Percentiles rank a stretch among this genome's conserved stretches.
These are phyloP conservation scores for Plantago major DNA, from an alignment of 257 asterid species.

Conservation along the genomic window DNA sequence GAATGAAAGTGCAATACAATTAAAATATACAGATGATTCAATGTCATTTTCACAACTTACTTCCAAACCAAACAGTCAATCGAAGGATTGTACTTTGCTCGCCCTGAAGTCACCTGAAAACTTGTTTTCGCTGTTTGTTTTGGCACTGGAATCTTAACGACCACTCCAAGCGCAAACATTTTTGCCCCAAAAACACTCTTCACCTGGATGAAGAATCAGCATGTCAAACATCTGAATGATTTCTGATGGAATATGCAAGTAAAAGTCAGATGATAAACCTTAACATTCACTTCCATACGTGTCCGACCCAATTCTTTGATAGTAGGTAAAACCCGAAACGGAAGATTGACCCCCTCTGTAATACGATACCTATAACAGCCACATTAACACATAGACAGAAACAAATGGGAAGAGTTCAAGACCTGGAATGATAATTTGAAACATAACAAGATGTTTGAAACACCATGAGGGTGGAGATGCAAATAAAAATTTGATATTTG, in stretches of 20 bases:
- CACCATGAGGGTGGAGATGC: background rate
- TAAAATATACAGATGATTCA: conserved; percentile 13
- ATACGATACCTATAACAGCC: conserved; percentile 75
- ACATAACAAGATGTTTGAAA: conserved; percentile 5
- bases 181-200: conserved; percentile 99
- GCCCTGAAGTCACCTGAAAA: conserved; percentile 98
- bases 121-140: conserved; percentile 97
- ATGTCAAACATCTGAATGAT: conserved; percentile 1
- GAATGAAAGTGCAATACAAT: background rate
- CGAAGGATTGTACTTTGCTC: conserved; percentile 94
- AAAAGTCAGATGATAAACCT: conserved; percentile 54
- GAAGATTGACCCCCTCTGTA: conserved; percentile 99
- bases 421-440: background rate
- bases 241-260: background rate
- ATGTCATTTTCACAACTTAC: conserved; percentile 46
- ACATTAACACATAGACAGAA: conserved; percentile 16
- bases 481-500: background rate
- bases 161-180: conserved; percentile 99
- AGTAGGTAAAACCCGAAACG: conserved; percentile 95
- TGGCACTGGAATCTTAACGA: conserved; percentile 96
- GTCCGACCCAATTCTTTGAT: conserved; percentile 99
- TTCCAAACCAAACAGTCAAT: conserved; percentile 98
- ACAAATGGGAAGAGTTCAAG: conserved; percentile 14
- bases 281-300: conserved; percentile 98
- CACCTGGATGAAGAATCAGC: conserved; percentile 49